phyloP scores from a whole-genome alignment of 352 stramenopile genomes.

The Blastocystis sp. region DNA sequence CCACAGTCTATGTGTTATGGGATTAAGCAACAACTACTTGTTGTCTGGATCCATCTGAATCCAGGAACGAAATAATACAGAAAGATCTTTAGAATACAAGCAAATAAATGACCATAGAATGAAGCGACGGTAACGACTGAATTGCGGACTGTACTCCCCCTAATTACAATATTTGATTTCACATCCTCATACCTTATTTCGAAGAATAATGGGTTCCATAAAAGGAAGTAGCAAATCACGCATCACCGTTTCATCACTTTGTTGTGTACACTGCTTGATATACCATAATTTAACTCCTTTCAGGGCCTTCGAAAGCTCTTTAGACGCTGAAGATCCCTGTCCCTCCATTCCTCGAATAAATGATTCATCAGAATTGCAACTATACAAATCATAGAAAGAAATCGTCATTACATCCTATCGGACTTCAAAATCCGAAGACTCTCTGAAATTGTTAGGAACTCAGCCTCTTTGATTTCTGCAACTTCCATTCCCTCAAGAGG shows the following conservation, averaged over 20 bases:
- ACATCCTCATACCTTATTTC: not conserved
- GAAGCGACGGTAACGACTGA: not conserved
- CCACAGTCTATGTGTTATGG: not conserved
- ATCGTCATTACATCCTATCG: not conserved
- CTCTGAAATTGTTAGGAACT: not conserved
- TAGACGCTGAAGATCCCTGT: not conserved
- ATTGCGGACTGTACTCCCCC: not conserved
- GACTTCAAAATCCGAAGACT: not conserved
- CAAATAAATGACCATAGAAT: not conserved
- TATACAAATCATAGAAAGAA: not conserved
- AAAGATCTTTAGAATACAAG: not conserved
- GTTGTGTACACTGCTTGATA: not conserved
- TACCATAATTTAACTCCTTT: slow-evolving; percentile 9
- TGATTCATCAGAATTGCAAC: not conserved
- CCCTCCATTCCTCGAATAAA: not conserved
- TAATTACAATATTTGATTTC: not conserved
- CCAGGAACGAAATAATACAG: not conserved
- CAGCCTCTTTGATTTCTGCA: not conserved
- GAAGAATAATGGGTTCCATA: not conserved
- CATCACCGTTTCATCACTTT: not conserved
- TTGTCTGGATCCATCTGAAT: not conserved
- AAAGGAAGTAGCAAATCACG: slow-evolving; percentile 23
- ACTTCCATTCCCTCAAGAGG: not conserved
- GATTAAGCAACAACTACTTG: not conserved
- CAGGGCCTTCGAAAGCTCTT: not conserved